These are phyloP conservation scores for Castanea sativa DNA, from an alignment of 306 rosid species.

Conservation along the genomic window DNA sequence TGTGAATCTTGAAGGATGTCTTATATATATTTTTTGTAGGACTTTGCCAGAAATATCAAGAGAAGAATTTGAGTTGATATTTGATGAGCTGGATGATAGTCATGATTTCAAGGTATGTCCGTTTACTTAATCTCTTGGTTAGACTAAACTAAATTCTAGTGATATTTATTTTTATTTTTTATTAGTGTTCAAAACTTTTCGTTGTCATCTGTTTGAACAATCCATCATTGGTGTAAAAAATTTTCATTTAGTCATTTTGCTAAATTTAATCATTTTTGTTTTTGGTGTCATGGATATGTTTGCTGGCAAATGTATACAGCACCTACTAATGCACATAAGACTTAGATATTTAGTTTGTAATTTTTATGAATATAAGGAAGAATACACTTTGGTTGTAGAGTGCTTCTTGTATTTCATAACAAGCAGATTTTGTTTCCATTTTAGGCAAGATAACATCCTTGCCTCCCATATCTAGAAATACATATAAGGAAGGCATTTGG, in stretches of 20 bases:
- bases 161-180: constrained; percentile 1
- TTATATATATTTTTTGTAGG: constrained; percentile 39
- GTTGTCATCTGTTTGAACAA: background rate
- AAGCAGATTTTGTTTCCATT: background rate
- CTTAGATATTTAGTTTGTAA: no score
- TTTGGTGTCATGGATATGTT: background rate
- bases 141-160: background rate
- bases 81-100: constrained; percentile 88
- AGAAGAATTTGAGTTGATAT: constrained; percentile 88
- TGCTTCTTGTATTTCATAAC: background rate
- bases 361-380: no score
- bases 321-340: background rate
- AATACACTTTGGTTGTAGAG: background rate
- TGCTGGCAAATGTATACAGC: background rate
- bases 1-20: constrained; percentile 26
- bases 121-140: constrained; percentile 10
- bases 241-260: background rate
- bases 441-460: background rate
- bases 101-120: constrained; percentile 68
- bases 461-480: background rate
- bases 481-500: no score
- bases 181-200: background rate
- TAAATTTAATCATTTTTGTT: background rate
- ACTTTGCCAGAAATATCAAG: constrained; percentile 75
- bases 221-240: background rate